These are phyloP conservation scores for Ceratocystis ficicola DNA, from an alignment of 2,329 filamentous ascomycete species.

Conservation along the genomic window DNA sequence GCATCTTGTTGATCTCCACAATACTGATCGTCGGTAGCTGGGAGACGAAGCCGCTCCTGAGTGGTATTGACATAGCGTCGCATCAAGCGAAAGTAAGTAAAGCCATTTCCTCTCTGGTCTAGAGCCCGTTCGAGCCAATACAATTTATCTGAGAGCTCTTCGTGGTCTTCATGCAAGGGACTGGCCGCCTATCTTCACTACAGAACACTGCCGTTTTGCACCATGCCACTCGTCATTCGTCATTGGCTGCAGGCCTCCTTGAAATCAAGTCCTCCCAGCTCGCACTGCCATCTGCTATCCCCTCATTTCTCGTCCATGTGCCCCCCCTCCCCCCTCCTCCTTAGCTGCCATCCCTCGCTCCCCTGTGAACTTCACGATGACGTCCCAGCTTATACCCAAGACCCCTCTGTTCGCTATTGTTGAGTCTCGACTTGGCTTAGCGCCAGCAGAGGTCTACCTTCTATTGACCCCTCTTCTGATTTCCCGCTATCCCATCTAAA, in stretches of 20 bases:
- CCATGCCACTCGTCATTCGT: background rate
- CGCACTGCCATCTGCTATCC: background rate
- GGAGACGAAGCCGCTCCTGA: background rate
- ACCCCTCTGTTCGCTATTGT: background rate
- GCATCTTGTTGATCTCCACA: background rate
- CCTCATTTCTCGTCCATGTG: background rate
- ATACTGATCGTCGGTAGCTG: background rate
- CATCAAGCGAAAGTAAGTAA: constrained; percentile 1
- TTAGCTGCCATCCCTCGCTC: background rate
- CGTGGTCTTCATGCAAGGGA: background rate
- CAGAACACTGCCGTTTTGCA: background rate
- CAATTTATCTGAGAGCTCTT: background rate
- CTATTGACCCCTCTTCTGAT: background rate
- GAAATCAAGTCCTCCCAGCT: background rate
- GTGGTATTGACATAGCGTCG: background rate
- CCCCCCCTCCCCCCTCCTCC: background rate
- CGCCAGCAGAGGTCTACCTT: background rate
- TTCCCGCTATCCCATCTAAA: background rate
- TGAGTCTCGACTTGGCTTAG: background rate
- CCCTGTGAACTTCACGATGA: background rate
- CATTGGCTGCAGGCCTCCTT: background rate
- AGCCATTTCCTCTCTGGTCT: background rate
- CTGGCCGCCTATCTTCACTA: background rate
- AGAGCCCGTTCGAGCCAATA: background rate
- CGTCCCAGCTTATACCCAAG: background rate